These are phyloP conservation scores for Zygoascus biomembranicola DNA, from an alignment of 805 yeast species.

Conservation along the genomic window DNA sequence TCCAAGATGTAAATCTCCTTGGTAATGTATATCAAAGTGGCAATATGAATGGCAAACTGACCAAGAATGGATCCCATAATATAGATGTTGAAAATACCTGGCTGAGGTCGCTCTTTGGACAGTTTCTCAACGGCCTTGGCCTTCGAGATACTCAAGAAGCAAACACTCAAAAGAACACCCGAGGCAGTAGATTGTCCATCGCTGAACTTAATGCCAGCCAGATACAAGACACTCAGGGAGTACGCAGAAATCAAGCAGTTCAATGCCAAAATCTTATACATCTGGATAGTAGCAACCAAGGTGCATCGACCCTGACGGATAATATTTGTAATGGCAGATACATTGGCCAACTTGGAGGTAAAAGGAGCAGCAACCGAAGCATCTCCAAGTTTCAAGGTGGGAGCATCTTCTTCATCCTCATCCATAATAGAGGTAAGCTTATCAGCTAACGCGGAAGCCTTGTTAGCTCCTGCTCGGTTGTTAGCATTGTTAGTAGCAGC, in stretches of 20 bases:
- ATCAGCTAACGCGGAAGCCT: conserved; percentile 49
- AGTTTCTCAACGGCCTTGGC: conserved; percentile 85
- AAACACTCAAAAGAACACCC: conserved; percentile 85
- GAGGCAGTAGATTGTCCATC: conserved; percentile 97
- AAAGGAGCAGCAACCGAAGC: conserved; percentile 99
- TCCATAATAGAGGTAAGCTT: conserved; percentile 50
- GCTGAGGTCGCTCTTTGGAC: conserved; percentile 92
- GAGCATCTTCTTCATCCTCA: conserved; percentile 72
- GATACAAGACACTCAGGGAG: conserved; percentile 83
- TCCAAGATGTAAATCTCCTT: conserved; percentile 76
- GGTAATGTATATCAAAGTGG: conserved; percentile 74
- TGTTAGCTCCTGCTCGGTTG: conserved; percentile 29
- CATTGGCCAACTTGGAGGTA: conserved; percentile 89
- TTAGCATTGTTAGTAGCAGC: conserved; percentile 27
- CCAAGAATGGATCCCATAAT: conserved; percentile 97
- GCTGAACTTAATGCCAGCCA: conserved; percentile 97
- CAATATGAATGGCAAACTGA: conserved; percentile 89
- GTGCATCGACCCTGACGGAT: conserved; percentile 98
- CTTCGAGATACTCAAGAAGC: conserved; percentile 91
- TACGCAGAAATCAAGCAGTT: conserved; percentile 96
- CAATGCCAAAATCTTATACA: conserved; percentile 96
- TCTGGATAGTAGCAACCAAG: conserved; percentile 91
- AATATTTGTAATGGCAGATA: conserved; percentile 84
- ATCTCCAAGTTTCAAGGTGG: conserved; percentile 90
- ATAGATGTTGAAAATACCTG: conserved; percentile 89